These are phyloP conservation scores for Platanthera guangdongensis DNA, from an alignment of 106 monocot species.

Conservation along the genomic window DNA sequence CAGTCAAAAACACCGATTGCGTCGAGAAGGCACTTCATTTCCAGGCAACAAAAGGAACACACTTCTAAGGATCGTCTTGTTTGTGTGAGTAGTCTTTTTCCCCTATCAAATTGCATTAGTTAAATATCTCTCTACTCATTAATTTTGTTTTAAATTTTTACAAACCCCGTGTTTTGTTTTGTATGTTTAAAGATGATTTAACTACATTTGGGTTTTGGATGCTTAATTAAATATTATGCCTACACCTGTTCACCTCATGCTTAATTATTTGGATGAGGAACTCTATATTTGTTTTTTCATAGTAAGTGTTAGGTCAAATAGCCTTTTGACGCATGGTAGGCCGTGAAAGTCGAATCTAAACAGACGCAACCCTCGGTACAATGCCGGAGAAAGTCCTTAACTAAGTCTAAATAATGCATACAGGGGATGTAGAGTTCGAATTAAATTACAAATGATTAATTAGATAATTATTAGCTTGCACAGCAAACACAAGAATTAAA, in stretches of 20 bases:
- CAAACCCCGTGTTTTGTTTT: not conserved
- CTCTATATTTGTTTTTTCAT: not conserved
- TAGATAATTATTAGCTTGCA: no score
- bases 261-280: not conserved
- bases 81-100: not conserved
- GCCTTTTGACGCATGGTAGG: no score
- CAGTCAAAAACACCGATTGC: not conserved
- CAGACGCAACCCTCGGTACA: no score
- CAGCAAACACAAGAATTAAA: no score
- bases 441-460: no score
- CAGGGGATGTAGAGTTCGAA: no score
- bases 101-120: not conserved
- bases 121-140: not conserved
- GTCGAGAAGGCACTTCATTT: not conserved
- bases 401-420: no score
- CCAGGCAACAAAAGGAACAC: not conserved
- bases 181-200: not conserved
- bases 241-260: not conserved
- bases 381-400: no score
- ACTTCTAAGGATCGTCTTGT: constrained; percentile 3
- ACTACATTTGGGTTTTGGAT: not conserved
- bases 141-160: not conserved
- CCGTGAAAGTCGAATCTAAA: no score
- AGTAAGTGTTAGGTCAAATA: not conserved
- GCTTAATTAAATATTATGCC: not conserved